phyloP scores from a whole-genome alignment of 2,329 filamentous ascomycete species.

The Sarocladiaceae sp. region DNA sequence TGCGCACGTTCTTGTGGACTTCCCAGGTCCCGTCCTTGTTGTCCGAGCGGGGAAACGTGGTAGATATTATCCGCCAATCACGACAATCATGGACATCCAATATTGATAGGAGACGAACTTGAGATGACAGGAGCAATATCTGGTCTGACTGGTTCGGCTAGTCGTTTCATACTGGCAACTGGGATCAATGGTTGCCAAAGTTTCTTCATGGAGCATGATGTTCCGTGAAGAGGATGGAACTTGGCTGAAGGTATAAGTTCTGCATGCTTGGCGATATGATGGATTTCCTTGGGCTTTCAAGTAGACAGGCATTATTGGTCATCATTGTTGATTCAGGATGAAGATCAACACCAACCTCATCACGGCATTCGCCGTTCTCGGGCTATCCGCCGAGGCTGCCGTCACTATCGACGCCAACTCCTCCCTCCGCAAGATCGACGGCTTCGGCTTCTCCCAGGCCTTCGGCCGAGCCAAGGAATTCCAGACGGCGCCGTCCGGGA shows the following conservation, averaged over 20 bases:
- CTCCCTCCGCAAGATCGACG: slow-evolving; percentile 31
- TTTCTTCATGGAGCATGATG: slow-evolving; percentile 2
- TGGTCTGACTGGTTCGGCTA: too few relatives aligned
- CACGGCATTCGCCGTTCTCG: background rate
- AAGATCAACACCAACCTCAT: background rate
- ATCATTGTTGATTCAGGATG: background rate
- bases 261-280: background rate
- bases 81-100: too few relatives aligned
- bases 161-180: too few relatives aligned
- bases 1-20: too few relatives aligned
- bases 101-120: too few relatives aligned
- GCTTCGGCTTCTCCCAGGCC: slow-evolving; percentile 43
- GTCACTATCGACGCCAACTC: background rate
- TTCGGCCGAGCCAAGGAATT: slow-evolving; percentile 37
- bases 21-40: too few relatives aligned
- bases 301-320: background rate
- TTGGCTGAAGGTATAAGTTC: background rate
- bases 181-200: too few relatives aligned
- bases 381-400: background rate
- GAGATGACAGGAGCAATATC: too few relatives aligned
- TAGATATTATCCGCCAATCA: too few relatives aligned
- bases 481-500: slow-evolving; percentile 23
- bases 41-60: too few relatives aligned
- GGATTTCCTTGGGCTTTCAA: background rate
- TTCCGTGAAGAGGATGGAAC: background rate